Base-by-base conservation (phyloP, 495 filamentous ascomycete species). In the Penicillium salamii region DNA sequence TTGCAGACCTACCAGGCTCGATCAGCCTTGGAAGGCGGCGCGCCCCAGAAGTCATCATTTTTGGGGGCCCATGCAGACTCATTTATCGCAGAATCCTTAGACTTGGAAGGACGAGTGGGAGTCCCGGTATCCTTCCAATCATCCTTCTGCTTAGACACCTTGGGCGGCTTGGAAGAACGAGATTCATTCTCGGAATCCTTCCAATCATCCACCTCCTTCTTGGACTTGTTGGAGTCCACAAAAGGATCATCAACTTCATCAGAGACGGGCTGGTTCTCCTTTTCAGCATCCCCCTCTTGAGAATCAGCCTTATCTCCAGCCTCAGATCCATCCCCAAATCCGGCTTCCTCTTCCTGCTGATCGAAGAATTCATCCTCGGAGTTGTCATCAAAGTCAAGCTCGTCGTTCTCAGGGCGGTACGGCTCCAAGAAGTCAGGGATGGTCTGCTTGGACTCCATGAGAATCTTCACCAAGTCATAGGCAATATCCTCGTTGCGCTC, bases 371-470 rank as follows among this genome's bases (percentile, higher is more conserved):
- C 65, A 36, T 72, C 61, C n/a, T 85, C 76, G 46, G 87, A 82
- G 1, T 77, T 79, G 41, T 88, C 83, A 21, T 81, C 77, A 35
- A 87, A 87, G 18, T 71, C 70, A 0, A 85, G 70, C 9, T 71
- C 63, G 1, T 66, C 61, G 0, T 63, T 68, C 13, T 78, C 70
- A 0, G 87, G 87, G 31, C 76, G 72, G 58, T 78, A 85, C 0
- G 68, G 31, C 51, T 86, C 55, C 0, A 98, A 78, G 57, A 97
- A 98, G 5, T 93, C 87, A 0, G 93, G 93, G 31, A 98, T 63
- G 0, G 69, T 59, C 65, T 96, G 89, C 3, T 80, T 71, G 19
- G 83, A 85, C 63, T 97, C 93, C 3, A 95, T 54, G 2, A 98
- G 75, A 13, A 89, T 79, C 61, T 89, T 90, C 20, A 87, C 85